Conservation (phyloP, 768 basidiomycete genomes). For the Clavulina sp. region DNA sequence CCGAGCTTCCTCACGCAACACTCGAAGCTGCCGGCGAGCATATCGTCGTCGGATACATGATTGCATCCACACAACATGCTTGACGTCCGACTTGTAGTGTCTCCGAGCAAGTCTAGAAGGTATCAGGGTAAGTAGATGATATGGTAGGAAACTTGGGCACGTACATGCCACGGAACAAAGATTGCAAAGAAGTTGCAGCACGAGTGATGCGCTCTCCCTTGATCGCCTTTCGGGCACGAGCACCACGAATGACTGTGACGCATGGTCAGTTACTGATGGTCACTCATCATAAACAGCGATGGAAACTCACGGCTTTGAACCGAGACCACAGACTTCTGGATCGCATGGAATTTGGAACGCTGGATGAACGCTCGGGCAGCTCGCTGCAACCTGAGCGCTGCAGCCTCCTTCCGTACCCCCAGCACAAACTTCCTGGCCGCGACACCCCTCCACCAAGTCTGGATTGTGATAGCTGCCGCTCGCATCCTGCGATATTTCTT, state of each 20-base stretch:
- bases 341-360: slow-evolving; percentile 46
- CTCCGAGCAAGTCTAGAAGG: slow-evolving; percentile 35
- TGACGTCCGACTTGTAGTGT: slow-evolving; percentile 39
- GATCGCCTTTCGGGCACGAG: slow-evolving; percentile 45
- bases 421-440: slow-evolving; percentile 55
- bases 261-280: not conserved
- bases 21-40: slow-evolving; percentile 71
- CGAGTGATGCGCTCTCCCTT: slow-evolving; percentile 33
- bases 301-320: slow-evolving; percentile 76
- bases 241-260: slow-evolving; percentile 51
- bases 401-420: slow-evolving; percentile 49
- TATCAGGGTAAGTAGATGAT: slow-evolving; percentile 5
- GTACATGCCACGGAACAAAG: slow-evolving; percentile 75
- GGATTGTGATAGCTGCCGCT: slow-evolving; percentile 61
- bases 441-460: slow-evolving; percentile 90
- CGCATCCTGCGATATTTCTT: slow-evolving; percentile 62
- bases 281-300: slow-evolving; percentile 7
- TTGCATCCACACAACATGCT: slow-evolving; percentile 67
- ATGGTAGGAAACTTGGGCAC: slow-evolving; percentile 18
- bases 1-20: slow-evolving; percentile 76
- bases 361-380: slow-evolving; percentile 56
- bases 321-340: slow-evolving; percentile 41
- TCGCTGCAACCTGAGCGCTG: slow-evolving; percentile 62
- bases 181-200: slow-evolving; percentile 63
- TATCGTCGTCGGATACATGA: slow-evolving; percentile 80